Conservation (phyloP, 805 yeast genomes). For the Kodamaea laetipori region DNA sequence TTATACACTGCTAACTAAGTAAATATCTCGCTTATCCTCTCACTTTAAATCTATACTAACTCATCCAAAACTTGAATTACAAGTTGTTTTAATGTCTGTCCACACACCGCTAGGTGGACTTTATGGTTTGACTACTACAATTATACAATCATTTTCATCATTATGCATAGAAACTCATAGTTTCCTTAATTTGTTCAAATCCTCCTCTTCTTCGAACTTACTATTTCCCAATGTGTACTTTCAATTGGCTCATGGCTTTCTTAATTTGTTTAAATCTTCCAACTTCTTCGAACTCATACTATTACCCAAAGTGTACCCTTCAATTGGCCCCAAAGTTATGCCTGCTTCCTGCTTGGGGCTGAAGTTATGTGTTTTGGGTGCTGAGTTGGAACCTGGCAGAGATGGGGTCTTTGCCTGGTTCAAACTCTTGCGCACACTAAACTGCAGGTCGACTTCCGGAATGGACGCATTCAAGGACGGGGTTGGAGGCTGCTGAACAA, state of each 20-base stretch:
- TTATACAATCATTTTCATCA: no score
- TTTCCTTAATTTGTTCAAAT: conserved; percentile 31
- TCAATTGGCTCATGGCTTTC: conserved; percentile 22
- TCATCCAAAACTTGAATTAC: no score
- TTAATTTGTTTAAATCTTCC: conserved; percentile 32
- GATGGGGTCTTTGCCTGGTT: conserved; percentile 1
- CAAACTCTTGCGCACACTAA: conserved; percentile 32
- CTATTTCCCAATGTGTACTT: conserved; percentile 11
- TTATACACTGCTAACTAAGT: no score
- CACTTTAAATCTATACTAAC: no score
- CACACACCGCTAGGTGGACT: no score
- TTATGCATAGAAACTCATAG: conserved; percentile 16
- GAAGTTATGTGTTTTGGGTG: conserved; percentile 1
- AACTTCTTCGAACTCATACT: conserved; percentile 27
- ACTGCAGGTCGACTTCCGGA: conserved; percentile 11
- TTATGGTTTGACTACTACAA: no score
- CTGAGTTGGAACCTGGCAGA: neutral
- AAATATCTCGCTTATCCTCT: no score
- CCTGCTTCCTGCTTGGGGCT: conserved; percentile 7
- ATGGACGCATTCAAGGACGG: neutral
- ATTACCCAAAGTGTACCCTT: conserved; percentile 2
- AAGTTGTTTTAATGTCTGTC: no score
- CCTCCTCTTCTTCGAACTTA: conserved; percentile 27
- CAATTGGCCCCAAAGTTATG: neutral
- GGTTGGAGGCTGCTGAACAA: neutral